Evolutionary conservation across 2,329 filamentous ascomycete genomes (phyloP), one percentile per base, ranked within the genome.

Genomic region (Fusarium subtropicale): DNA sequence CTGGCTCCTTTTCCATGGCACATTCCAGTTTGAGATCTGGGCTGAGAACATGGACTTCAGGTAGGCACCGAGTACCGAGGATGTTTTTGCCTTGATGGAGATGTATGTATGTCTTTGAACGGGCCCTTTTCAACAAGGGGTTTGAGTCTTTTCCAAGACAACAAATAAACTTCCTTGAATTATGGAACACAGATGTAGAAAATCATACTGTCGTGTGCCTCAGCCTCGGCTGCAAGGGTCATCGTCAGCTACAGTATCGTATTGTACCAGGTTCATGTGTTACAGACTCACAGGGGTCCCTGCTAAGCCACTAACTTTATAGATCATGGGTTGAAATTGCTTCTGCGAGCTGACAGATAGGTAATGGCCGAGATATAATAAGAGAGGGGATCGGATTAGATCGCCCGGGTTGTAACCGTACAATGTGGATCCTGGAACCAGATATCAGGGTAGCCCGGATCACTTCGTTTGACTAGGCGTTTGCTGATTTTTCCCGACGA

Each of bases 281-380:
- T 46, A 59, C 54, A 48, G 36, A 38, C 39, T 46, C 18, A 58
- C 39, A 45, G 33, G 30, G 18, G 38, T 42, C 26, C 30, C 34
- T 36, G 45, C 50, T 66, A 65, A 56, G 60, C 54, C 60, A 60
- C 41, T 26, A 34, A 45, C 34, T 39, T 65, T 65, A 31, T 34
- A 55, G 53, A 60, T 68, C 48, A 60, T 39, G 31, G 20, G 42
- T 45, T 30, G 16, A 36, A 64, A 58, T 51, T 28, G 42, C 36
- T 56, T 44, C 44, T 50, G 26, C 20, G 57, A 31, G 30, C 34
- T 36, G 44, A 16, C 38, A 46, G 26, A 18, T 52, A 36, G 15
- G 36, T 39, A 39, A 22, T 22, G n/a, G 36, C 12, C n/a, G n/a
- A 46, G 24, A 16, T 51, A 34, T 38, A 28, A 50, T 16, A 36